Base-by-base conservation (phyloP, 2,329 filamentous ascomycete species). In the Neoscytalidium dimidiatum region DNA sequence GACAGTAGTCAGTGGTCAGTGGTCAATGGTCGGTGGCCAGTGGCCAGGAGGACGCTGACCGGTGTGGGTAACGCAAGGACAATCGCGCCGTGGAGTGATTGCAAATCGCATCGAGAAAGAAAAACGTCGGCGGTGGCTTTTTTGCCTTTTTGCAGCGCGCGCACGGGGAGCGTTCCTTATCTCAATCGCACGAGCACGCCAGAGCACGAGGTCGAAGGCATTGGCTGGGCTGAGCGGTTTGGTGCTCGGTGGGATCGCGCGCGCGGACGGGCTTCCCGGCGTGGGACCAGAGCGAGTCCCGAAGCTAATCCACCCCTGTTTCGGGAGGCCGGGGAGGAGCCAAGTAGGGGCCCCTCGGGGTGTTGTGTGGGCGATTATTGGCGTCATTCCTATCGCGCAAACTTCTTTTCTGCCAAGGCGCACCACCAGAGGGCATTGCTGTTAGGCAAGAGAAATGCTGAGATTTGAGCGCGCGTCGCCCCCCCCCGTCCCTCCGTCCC, bases 361-460 rank as follows among this genome's bases (percentile, higher is more conserved):
- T n/a, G 33, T 19, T 19, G n/a, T 23, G 52, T 33, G 21, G 23
- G 31, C 52, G 13, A 23, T 41, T 29, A 43, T 41, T 57, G 53
- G 38, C 53, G 53, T 58, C 53, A 46, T 58, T 41, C 38, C 38
- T 43, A 46, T 46, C 35, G 41, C 13, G 38, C 38, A 29, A n/a
- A 14, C 33, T 28, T 33, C 33, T 19, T 19, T 35, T 31, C 23
- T 60, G 56, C 56, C 56, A 60, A 60, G 56, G 26, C 52, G 53
- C 53, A 43, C 56, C 56, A 44, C 38, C 53, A 14, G 35, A 58
- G 17, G 21, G 41, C 49, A 28, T 31, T 33, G 33, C 41, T 60
- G 56, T 60, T 60, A 60, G 38, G 8, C n/a, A 31, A 60, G 35
- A 43, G 41, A 60, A 46, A 60, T 46, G 56, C 53, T 60, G 56